phyloP scores from a whole-genome alignment of 2,329 filamentous ascomycete genomes.

The Neopestalotiopsis rosae region DNA sequence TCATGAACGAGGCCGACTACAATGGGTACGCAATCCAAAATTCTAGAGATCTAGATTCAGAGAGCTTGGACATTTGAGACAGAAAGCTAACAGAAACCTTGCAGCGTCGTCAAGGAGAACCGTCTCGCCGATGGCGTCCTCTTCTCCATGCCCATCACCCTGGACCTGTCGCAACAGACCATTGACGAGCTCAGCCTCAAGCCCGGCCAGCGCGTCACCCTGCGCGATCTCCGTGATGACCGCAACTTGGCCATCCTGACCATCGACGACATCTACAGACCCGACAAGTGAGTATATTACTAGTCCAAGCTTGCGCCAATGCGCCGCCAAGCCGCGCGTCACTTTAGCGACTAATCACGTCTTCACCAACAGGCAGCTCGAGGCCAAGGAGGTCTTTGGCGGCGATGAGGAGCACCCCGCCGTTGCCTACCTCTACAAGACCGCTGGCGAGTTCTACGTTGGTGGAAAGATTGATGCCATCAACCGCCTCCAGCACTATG shows the following conservation, averaged over 20 bases:
- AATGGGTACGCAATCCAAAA: conserved; percentile 66
- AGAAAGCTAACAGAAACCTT: conserved; percentile 32
- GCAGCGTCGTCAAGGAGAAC: conserved; percentile 84
- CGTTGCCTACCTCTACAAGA: conserved; percentile 84
- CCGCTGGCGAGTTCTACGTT: conserved; percentile 86
- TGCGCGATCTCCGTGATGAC: conserved; percentile 96
- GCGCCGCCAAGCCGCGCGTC: conserved; percentile 41
- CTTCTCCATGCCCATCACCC: conserved; percentile 96
- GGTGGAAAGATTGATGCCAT: conserved; percentile 96
- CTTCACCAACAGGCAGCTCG: conserved; percentile 67
- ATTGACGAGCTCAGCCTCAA: conserved; percentile 80
- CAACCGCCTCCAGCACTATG: conserved; percentile 96
- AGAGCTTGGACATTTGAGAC: conserved; percentile 18
- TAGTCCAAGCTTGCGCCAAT: conserved; percentile 15
- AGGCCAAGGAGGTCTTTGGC: conserved; percentile 94
- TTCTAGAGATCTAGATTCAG: background rate
- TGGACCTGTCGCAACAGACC: conserved; percentile 79
- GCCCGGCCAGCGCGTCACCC: conserved; percentile 80
- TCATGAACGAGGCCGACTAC: conserved; percentile 98
- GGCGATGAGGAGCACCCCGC: conserved; percentile 91
- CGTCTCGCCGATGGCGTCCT: conserved; percentile 87
- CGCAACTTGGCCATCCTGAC: conserved; percentile 94
- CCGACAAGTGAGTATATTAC: conserved; percentile 77
- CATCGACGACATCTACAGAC: conserved; percentile 92
- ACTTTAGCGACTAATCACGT: conserved; percentile 56